Conservation (phyloP, 192 early-diverging fungal species). For the Geranomyces variabilis region DNA sequence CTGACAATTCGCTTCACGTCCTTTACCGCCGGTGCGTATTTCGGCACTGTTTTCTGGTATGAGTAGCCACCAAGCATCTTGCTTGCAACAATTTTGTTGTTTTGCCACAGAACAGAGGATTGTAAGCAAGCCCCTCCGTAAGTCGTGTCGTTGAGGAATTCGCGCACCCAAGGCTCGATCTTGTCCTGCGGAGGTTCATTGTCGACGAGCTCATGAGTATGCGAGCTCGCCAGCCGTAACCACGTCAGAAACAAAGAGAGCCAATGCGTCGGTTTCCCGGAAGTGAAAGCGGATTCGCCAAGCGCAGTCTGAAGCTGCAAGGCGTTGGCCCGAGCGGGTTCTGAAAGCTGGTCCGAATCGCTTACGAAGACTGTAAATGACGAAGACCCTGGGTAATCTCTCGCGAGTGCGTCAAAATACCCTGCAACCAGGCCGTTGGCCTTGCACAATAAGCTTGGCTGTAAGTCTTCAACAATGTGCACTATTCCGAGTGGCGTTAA, state of each 20-base stretch:
- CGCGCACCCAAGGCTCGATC: background rate
- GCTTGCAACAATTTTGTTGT: background rate
- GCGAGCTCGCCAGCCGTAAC: background rate
- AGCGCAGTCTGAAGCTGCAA: background rate
- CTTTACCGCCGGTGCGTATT: background rate
- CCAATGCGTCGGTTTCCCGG: background rate
- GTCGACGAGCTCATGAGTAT: background rate
- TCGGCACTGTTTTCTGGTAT: background rate
- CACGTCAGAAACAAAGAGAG: background rate
- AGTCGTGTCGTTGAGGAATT: conserved; percentile 6
- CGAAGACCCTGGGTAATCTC: too few species aligned
- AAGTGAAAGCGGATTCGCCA: background rate
- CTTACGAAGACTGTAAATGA: background rate
- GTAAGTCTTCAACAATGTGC: too few species aligned
- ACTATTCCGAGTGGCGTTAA: too few species aligned
- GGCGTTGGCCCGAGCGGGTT: background rate
- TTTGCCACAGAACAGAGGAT: background rate
- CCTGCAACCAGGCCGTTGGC: too few species aligned
- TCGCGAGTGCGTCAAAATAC: too few species aligned
- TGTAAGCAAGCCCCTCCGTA: background rate
- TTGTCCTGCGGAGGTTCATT: background rate
- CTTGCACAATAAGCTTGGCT: too few species aligned
- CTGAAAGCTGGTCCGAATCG: background rate
- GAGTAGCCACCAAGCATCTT: background rate
- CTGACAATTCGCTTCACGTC: background rate